Conservation (phyloP, 1,139 yeast species). For the Zhuliangozyma parablackwelliae region DNA sequence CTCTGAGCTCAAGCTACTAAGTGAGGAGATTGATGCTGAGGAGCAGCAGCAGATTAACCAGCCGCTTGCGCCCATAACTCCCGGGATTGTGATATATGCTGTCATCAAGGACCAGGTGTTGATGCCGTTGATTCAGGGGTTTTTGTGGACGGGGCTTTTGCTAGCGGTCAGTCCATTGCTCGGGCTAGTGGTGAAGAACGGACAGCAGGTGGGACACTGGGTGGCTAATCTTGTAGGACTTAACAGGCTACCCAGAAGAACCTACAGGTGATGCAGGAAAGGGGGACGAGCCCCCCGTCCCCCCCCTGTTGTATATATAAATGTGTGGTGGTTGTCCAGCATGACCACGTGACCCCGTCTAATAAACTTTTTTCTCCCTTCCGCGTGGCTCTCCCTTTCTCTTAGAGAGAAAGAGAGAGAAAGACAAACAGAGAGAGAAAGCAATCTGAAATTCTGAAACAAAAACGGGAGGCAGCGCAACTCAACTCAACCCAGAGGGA, state of each 20-base stretch:
- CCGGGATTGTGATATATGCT: slow-evolving; percentile 48
- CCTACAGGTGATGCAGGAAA: too few species aligned
- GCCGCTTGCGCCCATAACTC: slow-evolving; percentile 41
- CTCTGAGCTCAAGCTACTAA: slow-evolving; percentile 20
- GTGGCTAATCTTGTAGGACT: slow-evolving; percentile 21
- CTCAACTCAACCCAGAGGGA: background rate
- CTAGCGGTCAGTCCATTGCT: slow-evolving; percentile 29
- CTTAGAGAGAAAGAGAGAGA: too few species aligned
- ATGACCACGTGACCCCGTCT: too few species aligned
- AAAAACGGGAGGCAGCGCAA: too few species aligned
- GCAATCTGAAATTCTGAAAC: too few species aligned
- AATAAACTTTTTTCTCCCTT: too few species aligned
- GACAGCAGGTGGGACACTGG: slow-evolving; percentile 30
- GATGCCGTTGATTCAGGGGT: slow-evolving; percentile 59
- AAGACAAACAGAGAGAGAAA: too few species aligned
- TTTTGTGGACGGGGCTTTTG: slow-evolving; percentile 36
- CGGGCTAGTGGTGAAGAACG: slow-evolving; percentile 22
- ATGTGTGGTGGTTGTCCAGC: too few species aligned
- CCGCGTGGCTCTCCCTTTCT: too few species aligned
- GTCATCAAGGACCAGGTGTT: slow-evolving; percentile 58
- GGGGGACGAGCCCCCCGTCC: too few species aligned
- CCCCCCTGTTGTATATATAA: too few species aligned
- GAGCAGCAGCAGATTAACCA: slow-evolving; percentile 17
- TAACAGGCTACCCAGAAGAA: slow-evolving; percentile 8
- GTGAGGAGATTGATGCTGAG: slow-evolving; percentile 19